Evolutionary conservation across 345 rosid genomes (phyloP).

Genomic region (Cardiospermum halicacabum): DNA sequence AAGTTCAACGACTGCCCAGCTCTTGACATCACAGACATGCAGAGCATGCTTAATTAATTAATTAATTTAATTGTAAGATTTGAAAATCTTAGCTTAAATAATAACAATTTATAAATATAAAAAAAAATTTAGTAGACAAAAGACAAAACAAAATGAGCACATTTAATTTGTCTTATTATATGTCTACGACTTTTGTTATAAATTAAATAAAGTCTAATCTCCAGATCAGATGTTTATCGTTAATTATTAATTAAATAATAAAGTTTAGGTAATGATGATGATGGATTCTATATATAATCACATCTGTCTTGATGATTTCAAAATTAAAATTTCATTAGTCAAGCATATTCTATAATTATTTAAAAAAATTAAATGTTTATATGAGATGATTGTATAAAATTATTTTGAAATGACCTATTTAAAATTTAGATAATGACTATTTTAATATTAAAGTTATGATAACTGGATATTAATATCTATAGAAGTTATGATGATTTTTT

Average conservation of each 20-base stretch:
- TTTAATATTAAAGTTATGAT: too few species aligned
- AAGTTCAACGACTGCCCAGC: conserved; percentile 4
- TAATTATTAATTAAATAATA: background rate
- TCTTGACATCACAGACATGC: background rate
- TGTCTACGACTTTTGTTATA: background rate
- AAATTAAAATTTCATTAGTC: too few species aligned
- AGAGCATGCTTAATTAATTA: background rate
- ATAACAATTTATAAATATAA: background rate
- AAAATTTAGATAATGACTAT: too few species aligned
- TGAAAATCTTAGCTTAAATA: background rate
- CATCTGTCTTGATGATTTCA: too few species aligned
- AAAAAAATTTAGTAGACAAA: background rate
- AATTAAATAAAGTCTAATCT: background rate
- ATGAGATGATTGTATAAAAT: too few species aligned
- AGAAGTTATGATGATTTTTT: too few species aligned
- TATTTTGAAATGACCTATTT: too few species aligned
- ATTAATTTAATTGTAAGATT: background rate
- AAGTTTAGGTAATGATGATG: too few species aligned
- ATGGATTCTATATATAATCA: too few species aligned
- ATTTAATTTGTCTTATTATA: conserved; percentile 2
- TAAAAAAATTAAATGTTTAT: too few species aligned
- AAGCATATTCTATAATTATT: too few species aligned
- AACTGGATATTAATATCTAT: too few species aligned
- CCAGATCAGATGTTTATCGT: background rate
- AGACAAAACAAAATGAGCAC: background rate